Conservation (phyloP, 768 basidiomycete genomes). For the Megacollybia marginata region DNA sequence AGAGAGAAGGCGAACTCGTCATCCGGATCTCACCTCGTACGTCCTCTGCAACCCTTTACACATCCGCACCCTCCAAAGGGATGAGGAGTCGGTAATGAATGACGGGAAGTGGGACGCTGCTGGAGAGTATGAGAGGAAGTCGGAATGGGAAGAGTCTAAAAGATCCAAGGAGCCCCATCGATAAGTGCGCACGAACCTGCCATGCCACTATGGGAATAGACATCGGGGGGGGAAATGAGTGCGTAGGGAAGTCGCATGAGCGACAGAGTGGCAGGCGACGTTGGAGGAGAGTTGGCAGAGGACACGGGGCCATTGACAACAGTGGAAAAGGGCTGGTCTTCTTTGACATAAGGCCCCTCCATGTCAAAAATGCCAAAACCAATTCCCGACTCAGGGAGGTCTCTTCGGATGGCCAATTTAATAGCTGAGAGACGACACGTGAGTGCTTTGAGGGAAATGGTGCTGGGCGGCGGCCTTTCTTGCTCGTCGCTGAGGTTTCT, state of each 20-base stretch:
- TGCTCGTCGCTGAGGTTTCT: conserved; percentile 8
- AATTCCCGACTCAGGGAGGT: conserved; percentile 79
- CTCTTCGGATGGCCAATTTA: conserved; percentile 72
- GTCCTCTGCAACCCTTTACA: no score
- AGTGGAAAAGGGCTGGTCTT: conserved; percentile 36
- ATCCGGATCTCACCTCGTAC: no score
- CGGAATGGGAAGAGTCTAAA: conserved; percentile 70
- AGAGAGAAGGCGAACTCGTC: no score
- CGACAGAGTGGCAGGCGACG: conserved; percentile 55
- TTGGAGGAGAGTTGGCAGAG: conserved; percentile 54
- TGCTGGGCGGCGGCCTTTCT: conserved; percentile 13
- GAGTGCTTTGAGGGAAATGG: conserved; percentile 36
- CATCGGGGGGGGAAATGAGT: conserved; percentile 76
- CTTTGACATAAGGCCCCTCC: conserved; percentile 44
- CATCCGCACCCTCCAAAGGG: no score
- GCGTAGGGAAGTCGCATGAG: conserved; percentile 74
- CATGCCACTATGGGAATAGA: conserved; percentile 73
- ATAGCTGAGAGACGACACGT: conserved; percentile 62
- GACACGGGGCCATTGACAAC: conserved; percentile 48
- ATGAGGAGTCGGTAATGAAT: conserved; percentile 34
- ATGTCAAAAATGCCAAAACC: conserved; percentile 87
- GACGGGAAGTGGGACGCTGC: conserved; percentile 38
- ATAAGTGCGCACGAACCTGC: conserved; percentile 65
- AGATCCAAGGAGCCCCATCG: conserved; percentile 84
- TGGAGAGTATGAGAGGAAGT: conserved; percentile 66